phyloP scores from a whole-genome alignment of 768 basidiomycete species.

The Russula emetica region DNA sequence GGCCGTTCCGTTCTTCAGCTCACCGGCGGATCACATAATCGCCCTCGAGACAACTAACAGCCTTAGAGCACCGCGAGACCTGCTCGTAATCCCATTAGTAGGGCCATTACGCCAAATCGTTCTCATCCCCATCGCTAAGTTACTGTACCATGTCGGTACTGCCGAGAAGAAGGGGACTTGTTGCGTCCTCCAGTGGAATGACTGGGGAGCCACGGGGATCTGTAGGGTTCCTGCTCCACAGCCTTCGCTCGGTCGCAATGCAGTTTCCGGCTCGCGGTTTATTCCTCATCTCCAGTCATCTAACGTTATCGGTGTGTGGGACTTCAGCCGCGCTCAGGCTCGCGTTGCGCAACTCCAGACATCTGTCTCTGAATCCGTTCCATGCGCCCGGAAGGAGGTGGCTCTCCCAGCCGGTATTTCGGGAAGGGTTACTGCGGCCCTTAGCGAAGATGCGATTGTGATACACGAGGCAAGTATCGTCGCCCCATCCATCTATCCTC shows the following conservation, averaged over 20 bases:
- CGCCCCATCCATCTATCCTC: neutral
- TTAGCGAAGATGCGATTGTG: conserved; percentile 21
- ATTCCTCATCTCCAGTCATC: neutral
- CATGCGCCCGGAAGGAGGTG: neutral
- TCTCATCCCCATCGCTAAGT: conserved; percentile 7
- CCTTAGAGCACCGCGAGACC: neutral
- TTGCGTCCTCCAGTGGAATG: conserved; percentile 9
- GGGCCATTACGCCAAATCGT: neutral
- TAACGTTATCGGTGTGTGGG: neutral
- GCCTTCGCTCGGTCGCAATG: neutral
- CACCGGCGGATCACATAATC: neutral
- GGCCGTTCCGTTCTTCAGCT: conserved; percentile 13
- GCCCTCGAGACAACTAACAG: conserved; percentile 2
- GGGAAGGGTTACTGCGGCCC: neutral
- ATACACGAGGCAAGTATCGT: conserved; percentile 11
- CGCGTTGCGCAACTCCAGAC: neutral
- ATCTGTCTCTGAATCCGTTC: neutral
- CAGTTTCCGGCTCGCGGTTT: conserved; percentile 10
- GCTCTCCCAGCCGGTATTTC: neutral
- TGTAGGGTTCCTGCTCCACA: neutral
- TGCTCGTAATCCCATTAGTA: neutral
- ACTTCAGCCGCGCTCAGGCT: conserved; percentile 8
- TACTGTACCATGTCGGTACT: neutral
- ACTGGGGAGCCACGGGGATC: conserved; percentile 5
- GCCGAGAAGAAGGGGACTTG: neutral